Evolutionary conservation across 2,329 filamentous ascomycete genomes (phyloP).

Genomic region (Ustilaginoidea virens): DNA sequence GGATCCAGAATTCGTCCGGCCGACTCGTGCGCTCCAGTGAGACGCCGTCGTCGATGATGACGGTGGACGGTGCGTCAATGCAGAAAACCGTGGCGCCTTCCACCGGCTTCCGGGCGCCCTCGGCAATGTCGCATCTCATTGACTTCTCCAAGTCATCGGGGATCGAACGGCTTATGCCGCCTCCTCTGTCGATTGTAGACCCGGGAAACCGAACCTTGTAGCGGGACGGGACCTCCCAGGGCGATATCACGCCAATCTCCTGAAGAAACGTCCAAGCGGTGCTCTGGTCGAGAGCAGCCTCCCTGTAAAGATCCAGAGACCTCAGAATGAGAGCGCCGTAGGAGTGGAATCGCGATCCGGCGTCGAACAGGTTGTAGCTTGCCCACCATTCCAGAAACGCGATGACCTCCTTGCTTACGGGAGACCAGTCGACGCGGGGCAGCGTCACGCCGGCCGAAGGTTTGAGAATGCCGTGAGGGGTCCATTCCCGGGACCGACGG

Average conservation of each 20-base stretch:
- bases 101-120: slow-evolving; percentile 42
- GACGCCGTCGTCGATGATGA: slow-evolving; percentile 66
- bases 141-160: slow-evolving; percentile 18
- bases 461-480: slow-evolving; percentile 29
- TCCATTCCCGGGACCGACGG: slow-evolving; percentile 32
- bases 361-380: slow-evolving; percentile 36
- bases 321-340: slow-evolving; percentile 51
- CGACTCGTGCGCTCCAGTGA: slow-evolving; percentile 47
- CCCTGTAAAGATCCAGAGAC: slow-evolving; percentile 41
- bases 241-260: slow-evolving; percentile 55
- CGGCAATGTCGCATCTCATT: slow-evolving; percentile 27
- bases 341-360: slow-evolving; percentile 37
- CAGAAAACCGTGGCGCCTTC: slow-evolving; percentile 47
- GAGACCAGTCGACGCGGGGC: slow-evolving; percentile 13
- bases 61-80: slow-evolving; percentile 51
- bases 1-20: slow-evolving; percentile 51
- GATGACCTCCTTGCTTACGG: slow-evolving; percentile 33
- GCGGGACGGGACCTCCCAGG: slow-evolving; percentile 53
- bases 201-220: slow-evolving; percentile 43
- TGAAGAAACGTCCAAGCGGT: slow-evolving; percentile 52
- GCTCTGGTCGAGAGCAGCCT: slow-evolving; percentile 25
- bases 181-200: slow-evolving; percentile 25
- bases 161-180: slow-evolving; percentile 22
- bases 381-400: slow-evolving; percentile 57
- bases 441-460: slow-evolving; percentile 12